These are phyloP conservation scores for Syzygium syzygioides DNA, from an alignment of 441 rosid species.

Conservation along the genomic window DNA sequence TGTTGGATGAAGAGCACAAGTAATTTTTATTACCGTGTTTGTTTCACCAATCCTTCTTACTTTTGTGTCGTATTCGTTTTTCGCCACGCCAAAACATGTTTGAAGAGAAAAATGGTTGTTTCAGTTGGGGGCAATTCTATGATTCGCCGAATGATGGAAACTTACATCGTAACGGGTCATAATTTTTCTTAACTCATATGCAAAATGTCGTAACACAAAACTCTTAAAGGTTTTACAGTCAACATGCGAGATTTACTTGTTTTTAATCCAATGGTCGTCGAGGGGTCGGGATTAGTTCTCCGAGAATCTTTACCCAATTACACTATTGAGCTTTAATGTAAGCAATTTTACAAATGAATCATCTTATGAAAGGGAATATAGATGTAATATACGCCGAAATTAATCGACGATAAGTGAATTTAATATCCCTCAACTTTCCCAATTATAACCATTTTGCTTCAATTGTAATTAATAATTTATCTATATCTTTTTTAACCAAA, in stretches of 20 bases:
- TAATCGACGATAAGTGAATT: background rate
- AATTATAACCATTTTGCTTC: background rate
- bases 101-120: background rate
- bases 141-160: background rate
- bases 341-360: background rate
- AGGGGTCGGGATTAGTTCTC: background rate
- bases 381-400: background rate
- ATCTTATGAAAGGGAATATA: background rate
- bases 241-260: background rate
- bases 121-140: background rate
- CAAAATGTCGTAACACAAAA: background rate
- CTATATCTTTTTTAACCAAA: background rate
- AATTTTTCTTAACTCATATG: background rate
- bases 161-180: background rate
- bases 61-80: background rate
- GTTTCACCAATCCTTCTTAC: background rate
- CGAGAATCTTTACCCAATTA: background rate
- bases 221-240: background rate
- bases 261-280: background rate
- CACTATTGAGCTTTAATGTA: background rate
- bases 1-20: background rate
- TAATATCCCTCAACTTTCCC: background rate
- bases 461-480: background rate
- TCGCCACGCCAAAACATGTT: background rate
- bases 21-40: background rate